These are phyloP conservation scores for Adansonia madagascariensis DNA, from an alignment of 441 rosid species.

Conservation along the genomic window DNA sequence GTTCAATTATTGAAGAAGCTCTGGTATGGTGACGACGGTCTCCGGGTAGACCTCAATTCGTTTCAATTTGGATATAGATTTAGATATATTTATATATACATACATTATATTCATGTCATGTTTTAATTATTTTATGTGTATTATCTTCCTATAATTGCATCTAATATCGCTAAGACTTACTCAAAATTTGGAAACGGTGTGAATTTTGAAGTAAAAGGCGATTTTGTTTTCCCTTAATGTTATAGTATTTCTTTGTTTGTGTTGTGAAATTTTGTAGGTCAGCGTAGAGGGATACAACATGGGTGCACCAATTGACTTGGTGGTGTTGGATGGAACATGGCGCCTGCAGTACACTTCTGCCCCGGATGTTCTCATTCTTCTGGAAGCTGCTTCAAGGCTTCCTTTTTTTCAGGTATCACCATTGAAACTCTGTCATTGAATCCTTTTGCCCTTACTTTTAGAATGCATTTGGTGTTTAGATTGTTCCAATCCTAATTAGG, in stretches of 20 bases:
- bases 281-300: slow-evolving; percentile 62
- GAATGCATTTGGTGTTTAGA: background rate
- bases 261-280: slow-evolving; percentile 53
- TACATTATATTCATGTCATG: too few relatives aligned
- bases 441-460: background rate
- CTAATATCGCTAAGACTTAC: too few relatives aligned
- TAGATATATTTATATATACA: too few relatives aligned
- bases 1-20: slow-evolving; percentile 79
- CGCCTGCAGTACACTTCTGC: slow-evolving; percentile 94
- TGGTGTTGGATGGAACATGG: slow-evolving; percentile 89
- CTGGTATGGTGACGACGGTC: slow-evolving; percentile 44
- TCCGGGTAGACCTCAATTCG: too few relatives aligned
- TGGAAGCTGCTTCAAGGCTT: slow-evolving; percentile 82
- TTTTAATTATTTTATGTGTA: too few relatives aligned
- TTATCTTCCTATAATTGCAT: too few relatives aligned
- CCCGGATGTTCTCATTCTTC: slow-evolving; percentile 78
- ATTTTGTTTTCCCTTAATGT: background rate
- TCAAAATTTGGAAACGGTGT: background rate
- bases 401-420: slow-evolving; percentile 76
- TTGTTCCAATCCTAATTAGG: background rate
- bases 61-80: too few relatives aligned
- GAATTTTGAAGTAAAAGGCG: slow-evolving; percentile 7
- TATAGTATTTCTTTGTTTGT: background rate
- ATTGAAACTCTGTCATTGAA: background rate
- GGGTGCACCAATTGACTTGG: slow-evolving; percentile 67